These are phyloP conservation scores for Silene conica DNA, from an alignment of 148 eudicot species.

Conservation along the genomic window DNA sequence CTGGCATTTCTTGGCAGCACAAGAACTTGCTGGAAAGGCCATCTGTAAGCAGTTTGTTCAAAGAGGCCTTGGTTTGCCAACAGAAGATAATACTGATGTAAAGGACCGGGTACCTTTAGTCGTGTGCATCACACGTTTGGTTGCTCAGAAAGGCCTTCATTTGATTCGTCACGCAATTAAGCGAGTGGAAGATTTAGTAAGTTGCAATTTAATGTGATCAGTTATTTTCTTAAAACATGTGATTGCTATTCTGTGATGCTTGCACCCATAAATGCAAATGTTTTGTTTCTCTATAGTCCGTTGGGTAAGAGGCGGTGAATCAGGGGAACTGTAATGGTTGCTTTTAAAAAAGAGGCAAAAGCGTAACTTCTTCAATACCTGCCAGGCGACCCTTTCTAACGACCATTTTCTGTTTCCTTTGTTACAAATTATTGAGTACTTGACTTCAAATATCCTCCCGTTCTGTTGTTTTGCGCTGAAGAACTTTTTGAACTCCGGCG, in stretches of 20 bases:
- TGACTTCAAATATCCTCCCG: not conserved
- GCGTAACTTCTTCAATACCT: not conserved
- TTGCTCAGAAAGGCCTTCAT: slow-evolving; percentile 93
- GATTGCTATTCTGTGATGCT: not conserved
- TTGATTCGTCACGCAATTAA: slow-evolving; percentile 72
- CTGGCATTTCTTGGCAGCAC: slow-evolving; percentile 34
- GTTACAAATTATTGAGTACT: not conserved
- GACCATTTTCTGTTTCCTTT: not conserved
- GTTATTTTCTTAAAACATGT: not conserved
- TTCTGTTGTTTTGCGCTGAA: not conserved
- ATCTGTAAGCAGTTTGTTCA: slow-evolving; percentile 65
- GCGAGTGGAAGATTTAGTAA: slow-evolving; percentile 62
- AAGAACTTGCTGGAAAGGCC: slow-evolving; percentile 49
- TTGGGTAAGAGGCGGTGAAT: not conserved
- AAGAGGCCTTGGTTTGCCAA: slow-evolving; percentile 70
- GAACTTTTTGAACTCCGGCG: not conserved
- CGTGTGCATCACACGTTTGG: slow-evolving; percentile 81
- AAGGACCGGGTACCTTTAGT: slow-evolving; percentile 48
- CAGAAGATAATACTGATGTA: slow-evolving; percentile 24
- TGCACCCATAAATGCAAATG: not conserved
- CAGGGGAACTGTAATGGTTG: not conserved
- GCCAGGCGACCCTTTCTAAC: not conserved
- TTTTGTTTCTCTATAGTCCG: not conserved
- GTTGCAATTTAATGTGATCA: slow-evolving; percentile 16
- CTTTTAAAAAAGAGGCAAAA: not conserved